A percentile compares a stretch with the other conserved stretches of the same genome.
Conservation (phyloP, 192 early-diverging fungal genomes). For the Coemansia sp. region DNA sequence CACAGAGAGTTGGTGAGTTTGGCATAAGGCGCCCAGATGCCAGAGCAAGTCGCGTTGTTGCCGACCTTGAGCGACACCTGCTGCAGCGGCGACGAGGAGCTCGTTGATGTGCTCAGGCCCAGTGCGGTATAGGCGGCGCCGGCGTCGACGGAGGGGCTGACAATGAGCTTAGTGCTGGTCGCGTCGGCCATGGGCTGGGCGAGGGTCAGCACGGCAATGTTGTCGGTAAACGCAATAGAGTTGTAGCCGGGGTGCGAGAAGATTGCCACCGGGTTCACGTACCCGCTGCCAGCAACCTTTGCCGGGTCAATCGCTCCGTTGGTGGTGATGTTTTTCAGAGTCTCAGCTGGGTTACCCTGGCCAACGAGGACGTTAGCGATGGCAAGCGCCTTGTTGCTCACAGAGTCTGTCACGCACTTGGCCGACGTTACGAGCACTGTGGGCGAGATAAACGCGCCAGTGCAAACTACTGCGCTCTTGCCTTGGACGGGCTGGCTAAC, state of each 20-base stretch:
- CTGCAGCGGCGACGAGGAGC: conserved; percentile 7
- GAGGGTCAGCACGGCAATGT: conserved; percentile 39
- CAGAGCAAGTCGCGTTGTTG: conserved; percentile 32
- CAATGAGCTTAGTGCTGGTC: conserved; percentile 28
- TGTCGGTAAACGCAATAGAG: conserved; percentile 47
- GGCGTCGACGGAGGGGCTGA: conserved; percentile 14
- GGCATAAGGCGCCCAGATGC: conserved; percentile 40
- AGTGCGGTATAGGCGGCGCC: conserved; percentile 29
- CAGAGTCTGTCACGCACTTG: conserved; percentile 39
- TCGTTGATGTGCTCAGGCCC: conserved; percentile 21
- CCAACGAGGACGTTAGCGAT: conserved; percentile 29
- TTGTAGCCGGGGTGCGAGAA: conserved; percentile 43
- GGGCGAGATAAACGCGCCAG: conserved; percentile 42
- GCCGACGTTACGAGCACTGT: conserved; percentile 37
- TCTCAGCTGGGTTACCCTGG: conserved; percentile 15
- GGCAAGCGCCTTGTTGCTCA: conserved; percentile 46
- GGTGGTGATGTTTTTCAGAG: conserved; percentile 11
- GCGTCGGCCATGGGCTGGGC: conserved; percentile 30
- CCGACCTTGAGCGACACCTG: conserved; percentile 34
- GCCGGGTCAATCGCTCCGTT: conserved; percentile 9
- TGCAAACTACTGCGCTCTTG: conserved; percentile 22
- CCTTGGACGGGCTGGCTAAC: conserved; percentile 14
- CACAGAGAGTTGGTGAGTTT: conserved; percentile 52
- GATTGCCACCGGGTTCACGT: conserved; percentile 24
- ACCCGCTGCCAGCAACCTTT: conserved; percentile 17